A percentile compares a stretch with the other conserved stretches of the same genome.
Evolutionary conservation across 768 basidiomycete genomes (phyloP).

Genomic region (Auriscalpium orientale): DNA sequence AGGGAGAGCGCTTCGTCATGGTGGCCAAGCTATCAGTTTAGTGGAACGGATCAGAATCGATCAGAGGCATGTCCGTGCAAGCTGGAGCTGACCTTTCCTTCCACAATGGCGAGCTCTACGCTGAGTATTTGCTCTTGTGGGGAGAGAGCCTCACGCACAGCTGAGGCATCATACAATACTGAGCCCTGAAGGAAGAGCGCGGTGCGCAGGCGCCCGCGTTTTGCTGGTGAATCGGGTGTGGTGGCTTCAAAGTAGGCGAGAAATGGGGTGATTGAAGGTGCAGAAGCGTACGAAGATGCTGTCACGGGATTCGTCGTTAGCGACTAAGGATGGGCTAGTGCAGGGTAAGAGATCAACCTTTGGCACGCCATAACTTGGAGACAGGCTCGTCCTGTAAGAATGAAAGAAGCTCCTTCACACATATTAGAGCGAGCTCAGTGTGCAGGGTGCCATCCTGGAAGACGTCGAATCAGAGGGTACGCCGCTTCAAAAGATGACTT

Average conservation of each 20-base stretch:
- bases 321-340: no score
- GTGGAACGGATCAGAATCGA: constrained; percentile 1
- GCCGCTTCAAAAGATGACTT: not conserved
- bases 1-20: constrained; percentile 58
- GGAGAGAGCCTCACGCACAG: constrained; percentile 36
- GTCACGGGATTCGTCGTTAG: not conserved
- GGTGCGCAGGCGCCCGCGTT: constrained; percentile 64
- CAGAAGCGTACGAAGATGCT: constrained; percentile 24
- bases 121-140: constrained; percentile 46
- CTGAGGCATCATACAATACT: constrained; percentile 50
- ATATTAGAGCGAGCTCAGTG: constrained; percentile 36
- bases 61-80: not conserved
- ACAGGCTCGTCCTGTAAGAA: constrained; percentile 19
- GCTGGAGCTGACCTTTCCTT: constrained; percentile 54
- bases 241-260: constrained; percentile 75
- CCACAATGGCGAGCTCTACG: constrained; percentile 71
- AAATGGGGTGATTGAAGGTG: constrained; percentile 35
- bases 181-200: constrained; percentile 80
- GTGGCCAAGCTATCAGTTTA: constrained; percentile 36
- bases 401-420: constrained; percentile 4
- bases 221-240: constrained; percentile 71
- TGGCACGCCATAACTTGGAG: constrained; percentile 14
- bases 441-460: constrained; percentile 57
- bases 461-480: not conserved
- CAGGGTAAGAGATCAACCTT: not conserved